Conservation (phyloP, 352 stramenopile genomes). For the Blastocystis sp. region DNA sequence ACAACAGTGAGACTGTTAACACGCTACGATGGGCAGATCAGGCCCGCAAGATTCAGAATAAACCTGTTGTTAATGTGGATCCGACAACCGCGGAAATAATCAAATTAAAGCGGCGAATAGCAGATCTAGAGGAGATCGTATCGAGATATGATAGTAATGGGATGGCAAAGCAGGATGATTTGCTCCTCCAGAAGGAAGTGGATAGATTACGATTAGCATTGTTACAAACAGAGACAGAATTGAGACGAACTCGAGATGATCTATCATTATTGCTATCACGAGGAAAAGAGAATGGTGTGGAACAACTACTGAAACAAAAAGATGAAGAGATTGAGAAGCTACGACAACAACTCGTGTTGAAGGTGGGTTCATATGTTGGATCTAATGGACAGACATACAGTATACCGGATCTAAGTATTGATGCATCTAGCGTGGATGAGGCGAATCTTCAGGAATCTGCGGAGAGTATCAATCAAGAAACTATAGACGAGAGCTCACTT, state of each 20-base stretch:
- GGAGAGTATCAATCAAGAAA: not conserved
- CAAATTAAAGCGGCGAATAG: constrained; percentile 81
- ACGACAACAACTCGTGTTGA: constrained; percentile 24
- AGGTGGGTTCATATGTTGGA: not conserved
- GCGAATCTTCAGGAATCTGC: not conserved
- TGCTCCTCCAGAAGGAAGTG: constrained; percentile 65
- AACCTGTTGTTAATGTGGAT: constrained; percentile 86
- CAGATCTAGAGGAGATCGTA: constrained; percentile 72
- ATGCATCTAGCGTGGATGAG: not conserved
- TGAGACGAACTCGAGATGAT: not conserved
- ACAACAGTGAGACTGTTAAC: constrained; percentile 87
- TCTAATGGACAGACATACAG: not conserved
- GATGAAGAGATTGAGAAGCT: constrained; percentile 56
- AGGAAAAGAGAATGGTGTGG: constrained; percentile 10
- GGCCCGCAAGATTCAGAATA: constrained; percentile 93
- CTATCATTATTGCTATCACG: constrained; percentile 41
- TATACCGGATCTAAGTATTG: not conserved
- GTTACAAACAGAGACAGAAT: not conserved
- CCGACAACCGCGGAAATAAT: constrained; percentile 81
- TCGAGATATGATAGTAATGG: not conserved
- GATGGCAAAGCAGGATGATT: constrained; percentile 50
- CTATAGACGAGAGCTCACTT: not conserved
- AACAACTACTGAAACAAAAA: constrained; percentile 43
- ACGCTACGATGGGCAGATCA: constrained; percentile 89
- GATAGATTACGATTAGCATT: not conserved